Evolutionary conservation across 164 flowering plant genomes (phyloP).

Genomic region (Umbilicus rupestris): DNA sequence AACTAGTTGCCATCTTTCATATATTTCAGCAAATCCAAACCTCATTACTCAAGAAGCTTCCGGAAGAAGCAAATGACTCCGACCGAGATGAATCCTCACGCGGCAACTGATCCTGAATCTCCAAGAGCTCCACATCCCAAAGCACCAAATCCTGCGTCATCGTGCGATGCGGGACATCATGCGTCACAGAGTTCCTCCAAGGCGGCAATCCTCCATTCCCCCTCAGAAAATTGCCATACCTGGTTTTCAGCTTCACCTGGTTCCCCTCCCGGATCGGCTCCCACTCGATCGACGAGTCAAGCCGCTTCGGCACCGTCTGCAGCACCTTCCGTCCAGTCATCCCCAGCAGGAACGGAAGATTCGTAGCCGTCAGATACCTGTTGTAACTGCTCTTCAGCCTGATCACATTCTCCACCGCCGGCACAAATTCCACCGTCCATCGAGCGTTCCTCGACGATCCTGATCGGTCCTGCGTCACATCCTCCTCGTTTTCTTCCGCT

Average conservation of each 20-base stretch:
- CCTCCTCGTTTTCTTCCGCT: slow-evolving; percentile 6
- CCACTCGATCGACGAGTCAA: slow-evolving; percentile 8
- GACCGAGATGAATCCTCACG: neutral
- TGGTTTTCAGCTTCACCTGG: slow-evolving; percentile 9
- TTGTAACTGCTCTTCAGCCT: slow-evolving; percentile 6
- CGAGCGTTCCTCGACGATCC: slow-evolving; percentile 2
- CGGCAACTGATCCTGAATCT: neutral
- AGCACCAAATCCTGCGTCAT: slow-evolving; percentile 6
- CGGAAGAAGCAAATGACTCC: slow-evolving; percentile 6
- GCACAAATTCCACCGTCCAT: slow-evolving; percentile 1
- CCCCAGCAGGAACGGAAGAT: slow-evolving; percentile 7
- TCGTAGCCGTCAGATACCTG: slow-evolving; percentile 4
- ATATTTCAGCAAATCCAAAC: slow-evolving; percentile 1
- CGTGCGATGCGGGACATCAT: slow-evolving; percentile 6
- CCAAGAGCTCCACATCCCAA: slow-evolving; percentile 6
- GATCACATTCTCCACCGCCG: neutral
- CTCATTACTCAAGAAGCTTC: neutral
- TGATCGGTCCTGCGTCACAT: neutral
- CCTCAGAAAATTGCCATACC: slow-evolving; percentile 10
- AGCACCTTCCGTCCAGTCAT: slow-evolving; percentile 7
- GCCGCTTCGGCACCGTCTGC: slow-evolving; percentile 1
- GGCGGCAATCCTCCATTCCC: slow-evolving; percentile 11
- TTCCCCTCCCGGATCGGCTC: slow-evolving; percentile 8
- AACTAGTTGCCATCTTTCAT: too few species aligned
- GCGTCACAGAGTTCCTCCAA: slow-evolving; percentile 8